Conservation (phyloP, 176 grass and related monocot genomes). For the Phoenix roebelenii region DNA sequence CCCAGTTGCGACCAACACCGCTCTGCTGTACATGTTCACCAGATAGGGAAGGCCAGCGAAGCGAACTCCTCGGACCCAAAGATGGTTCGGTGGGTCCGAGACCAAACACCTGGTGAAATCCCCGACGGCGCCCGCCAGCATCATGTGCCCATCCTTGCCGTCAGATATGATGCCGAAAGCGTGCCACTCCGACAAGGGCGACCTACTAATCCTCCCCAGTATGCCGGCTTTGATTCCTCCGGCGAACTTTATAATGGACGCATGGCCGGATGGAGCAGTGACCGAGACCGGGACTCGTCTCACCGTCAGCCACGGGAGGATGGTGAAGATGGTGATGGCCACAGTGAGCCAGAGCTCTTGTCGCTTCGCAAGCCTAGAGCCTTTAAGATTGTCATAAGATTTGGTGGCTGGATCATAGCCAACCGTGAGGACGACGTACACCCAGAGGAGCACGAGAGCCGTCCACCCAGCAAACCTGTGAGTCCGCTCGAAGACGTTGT, state of each 20-base stretch:
- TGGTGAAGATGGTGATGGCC: conserved; percentile 53
- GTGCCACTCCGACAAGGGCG: conserved; percentile 70
- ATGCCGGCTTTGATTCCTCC: conserved; percentile 46
- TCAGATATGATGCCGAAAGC: conserved; percentile 76
- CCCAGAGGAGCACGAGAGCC: conserved; percentile 54
- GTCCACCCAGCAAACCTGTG: conserved; percentile 71
- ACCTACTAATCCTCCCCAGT: conserved; percentile 65
- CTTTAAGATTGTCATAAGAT: conserved; percentile 34
- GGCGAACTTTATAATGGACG: conserved; percentile 45
- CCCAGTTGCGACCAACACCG: conserved; percentile 48
- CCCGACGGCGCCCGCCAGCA: conserved; percentile 65
- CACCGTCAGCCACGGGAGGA: conserved; percentile 56
- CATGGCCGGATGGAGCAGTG: conserved; percentile 44
- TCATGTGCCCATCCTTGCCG: conserved; percentile 22
- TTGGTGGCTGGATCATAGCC: conserved; percentile 27
- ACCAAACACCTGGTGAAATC: conserved; percentile 50
- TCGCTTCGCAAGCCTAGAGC: conserved; percentile 11
- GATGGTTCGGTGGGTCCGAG: conserved; percentile 32
- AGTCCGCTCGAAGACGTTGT: conserved; percentile 73
- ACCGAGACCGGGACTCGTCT: conserved; percentile 39
- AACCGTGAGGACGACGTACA: conserved; percentile 38
- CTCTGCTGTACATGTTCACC: conserved; percentile 51
- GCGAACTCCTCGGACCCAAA: conserved; percentile 44
- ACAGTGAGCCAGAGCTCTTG: conserved; percentile 48
- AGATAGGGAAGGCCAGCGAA: conserved; percentile 58